These are phyloP conservation scores for Solanum habrochaites DNA, from an alignment of 257 asterid genomes.

Conservation along the genomic window DNA sequence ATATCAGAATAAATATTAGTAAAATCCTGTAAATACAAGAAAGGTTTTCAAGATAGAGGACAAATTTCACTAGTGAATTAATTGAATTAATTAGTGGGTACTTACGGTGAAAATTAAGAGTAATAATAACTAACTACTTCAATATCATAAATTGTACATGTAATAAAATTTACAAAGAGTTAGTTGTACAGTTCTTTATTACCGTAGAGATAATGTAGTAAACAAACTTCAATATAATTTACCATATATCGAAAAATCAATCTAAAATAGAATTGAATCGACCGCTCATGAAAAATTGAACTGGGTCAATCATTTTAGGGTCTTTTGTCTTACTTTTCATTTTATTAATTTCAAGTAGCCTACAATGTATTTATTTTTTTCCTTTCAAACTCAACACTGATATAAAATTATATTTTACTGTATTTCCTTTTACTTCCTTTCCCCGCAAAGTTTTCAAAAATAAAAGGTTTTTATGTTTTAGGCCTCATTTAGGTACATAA, in stretches of 20 bases:
- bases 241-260: not conserved
- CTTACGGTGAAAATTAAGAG: not conserved
- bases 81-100: not conserved
- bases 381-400: not conserved
- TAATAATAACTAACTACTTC: not conserved
- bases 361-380: not conserved
- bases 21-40: not conserved
- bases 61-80: too few species aligned
- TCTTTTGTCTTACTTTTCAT: not conserved
- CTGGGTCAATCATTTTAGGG: not conserved
- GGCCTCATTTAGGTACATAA: not conserved
- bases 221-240: not conserved
- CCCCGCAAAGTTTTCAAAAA: not conserved
- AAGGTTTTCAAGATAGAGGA: too few species aligned
- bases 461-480: not conserved
- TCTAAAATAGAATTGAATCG: not conserved
- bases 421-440: not conserved
- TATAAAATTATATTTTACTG: not conserved
- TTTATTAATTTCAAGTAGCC: not conserved
- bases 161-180: not conserved
- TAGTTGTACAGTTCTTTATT: not conserved
- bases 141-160: not conserved
- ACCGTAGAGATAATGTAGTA: not conserved
- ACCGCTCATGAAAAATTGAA: not conserved
- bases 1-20: not conserved